A percentile compares a stretch with the other conserved stretches of the same genome.
These are phyloP conservation scores for Penicillium turbatum DNA, from an alignment of 495 filamentous ascomycete genomes.

Conservation along the genomic window DNA sequence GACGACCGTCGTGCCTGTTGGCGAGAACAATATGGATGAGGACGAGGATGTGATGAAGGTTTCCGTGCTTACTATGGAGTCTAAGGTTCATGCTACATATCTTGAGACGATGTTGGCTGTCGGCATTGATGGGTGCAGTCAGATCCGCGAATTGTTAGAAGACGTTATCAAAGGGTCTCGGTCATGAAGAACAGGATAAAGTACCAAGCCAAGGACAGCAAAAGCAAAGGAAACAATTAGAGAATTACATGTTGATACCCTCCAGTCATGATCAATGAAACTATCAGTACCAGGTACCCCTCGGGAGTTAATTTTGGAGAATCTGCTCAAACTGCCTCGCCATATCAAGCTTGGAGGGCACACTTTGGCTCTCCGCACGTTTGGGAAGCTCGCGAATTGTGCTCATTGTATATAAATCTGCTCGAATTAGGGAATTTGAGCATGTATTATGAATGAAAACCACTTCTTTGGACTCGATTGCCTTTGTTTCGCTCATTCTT, in stretches of 20 bases:
- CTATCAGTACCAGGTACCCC: not conserved
- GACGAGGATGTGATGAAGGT: slow-evolving; percentile 61
- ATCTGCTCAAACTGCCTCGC: slow-evolving; percentile 6
- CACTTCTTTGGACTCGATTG: no score
- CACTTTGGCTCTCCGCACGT: not conserved
- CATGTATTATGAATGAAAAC: no score
- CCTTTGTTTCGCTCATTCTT: no score
- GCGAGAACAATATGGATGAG: slow-evolving; percentile 35
- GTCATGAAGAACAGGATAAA: slow-evolving; percentile 8
- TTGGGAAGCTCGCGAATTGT: not conserved
- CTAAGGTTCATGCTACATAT: slow-evolving; percentile 65
- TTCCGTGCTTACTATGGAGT: slow-evolving; percentile 77
- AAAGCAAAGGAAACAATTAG: not conserved
- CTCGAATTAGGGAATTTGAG: no score
- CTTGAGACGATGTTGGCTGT: slow-evolving; percentile 90
- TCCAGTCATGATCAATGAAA: slow-evolving; percentile 1
- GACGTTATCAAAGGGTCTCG: slow-evolving; percentile 48
- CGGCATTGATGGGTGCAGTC: slow-evolving; percentile 85
- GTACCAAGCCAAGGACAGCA: no score
- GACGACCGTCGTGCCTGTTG: slow-evolving; percentile 50
- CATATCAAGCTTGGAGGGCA: not conserved
- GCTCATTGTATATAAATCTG: no score
- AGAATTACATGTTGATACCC: slow-evolving; percentile 20
- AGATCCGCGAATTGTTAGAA: slow-evolving; percentile 70
- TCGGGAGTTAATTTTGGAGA: not conserved